These are phyloP conservation scores for Crucihimalaya himalaica DNA, from an alignment of 345 rosid genomes.

Conservation along the genomic window DNA sequence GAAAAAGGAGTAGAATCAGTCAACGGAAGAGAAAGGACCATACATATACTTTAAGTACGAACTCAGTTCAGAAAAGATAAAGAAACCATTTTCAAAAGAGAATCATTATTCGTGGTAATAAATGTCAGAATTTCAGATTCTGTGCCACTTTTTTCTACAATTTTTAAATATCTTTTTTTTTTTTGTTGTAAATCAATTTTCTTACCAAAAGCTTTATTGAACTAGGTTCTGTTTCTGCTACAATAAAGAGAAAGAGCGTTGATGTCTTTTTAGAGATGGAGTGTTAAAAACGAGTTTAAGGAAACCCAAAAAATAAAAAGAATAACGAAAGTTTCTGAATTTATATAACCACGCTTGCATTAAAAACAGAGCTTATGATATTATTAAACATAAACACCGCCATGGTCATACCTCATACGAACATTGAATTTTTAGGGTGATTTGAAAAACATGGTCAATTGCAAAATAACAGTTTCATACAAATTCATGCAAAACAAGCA, in stretches of 20 bases:
- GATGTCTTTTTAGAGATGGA: constrained; percentile 20
- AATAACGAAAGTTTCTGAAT: background rate
- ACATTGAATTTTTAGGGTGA: background rate
- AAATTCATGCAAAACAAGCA: background rate
- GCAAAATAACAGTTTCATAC: background rate
- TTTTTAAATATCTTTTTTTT: constrained; percentile 35
- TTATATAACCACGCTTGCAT: constrained; percentile 84
- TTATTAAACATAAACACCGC: background rate
- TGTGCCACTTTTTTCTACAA: constrained; percentile 54
- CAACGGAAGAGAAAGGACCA: constrained; percentile 52
- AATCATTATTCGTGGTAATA: constrained; percentile 33
- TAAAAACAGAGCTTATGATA: constrained; percentile 52
- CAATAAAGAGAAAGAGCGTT: constrained; percentile 27
- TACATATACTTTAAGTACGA: constrained; percentile 50
- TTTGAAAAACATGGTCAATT: background rate
- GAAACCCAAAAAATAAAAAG: background rate
- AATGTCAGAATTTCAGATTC: constrained; percentile 65
- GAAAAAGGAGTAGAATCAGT: constrained; percentile 47
- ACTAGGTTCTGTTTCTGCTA: constrained; percentile 33
- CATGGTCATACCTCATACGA: background rate
- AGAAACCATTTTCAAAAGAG: constrained; percentile 52
- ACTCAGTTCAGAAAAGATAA: constrained; percentile 21
- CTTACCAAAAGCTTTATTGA: constrained; percentile 41
- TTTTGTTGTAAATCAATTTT: constrained; percentile 22
- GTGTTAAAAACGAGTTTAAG: background rate